Base-by-base conservation (phyloP, 345 rosid genomes). In the Moricandia moricandioides region DNA sequence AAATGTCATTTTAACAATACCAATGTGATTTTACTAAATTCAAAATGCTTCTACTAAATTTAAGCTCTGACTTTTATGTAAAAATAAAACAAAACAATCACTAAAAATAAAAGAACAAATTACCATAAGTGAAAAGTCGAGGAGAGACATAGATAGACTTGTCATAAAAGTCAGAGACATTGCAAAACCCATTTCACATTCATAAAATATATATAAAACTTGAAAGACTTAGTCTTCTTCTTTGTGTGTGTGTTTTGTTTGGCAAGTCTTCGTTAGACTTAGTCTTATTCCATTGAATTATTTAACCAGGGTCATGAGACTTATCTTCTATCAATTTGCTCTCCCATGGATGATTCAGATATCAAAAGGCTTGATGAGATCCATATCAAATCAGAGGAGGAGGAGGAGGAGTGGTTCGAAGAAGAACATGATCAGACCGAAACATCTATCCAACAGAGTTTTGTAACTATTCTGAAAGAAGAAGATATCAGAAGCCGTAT, bases 391-490 rank as follows among this genome's bases (percentile, higher is more conserved):
- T 11, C 67, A 4, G 51, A 58, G 24, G 7, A 17, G 16, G 56
- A 17, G 16, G 56, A 57, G n/a, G 9, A n/a, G 5, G 49, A 73
- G 30, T 54, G 40, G 45, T 61, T 16, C 27, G 27, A 7, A 26
- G 74, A 75, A 35, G 67, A 74, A 43, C 16, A 49, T 67, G 33
- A 12, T 54, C 74, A 69, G n/a, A 69, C 70, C 17, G 37, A 54
- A 54, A n/a, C 65, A 30, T 33, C 2, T n/a, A 49, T 29, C 45
- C 27, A 51, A 27, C 34, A 56, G 34, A 62, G 35, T 40, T 39
- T 8, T 70, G 71, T 59, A 30, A 63, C 39, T 21, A 17, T 76
- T 70, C 24, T 63, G 14, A 24, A 5, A 31, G 80, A 76, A 16
- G 65, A 24, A 29, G 39, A 69, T 13, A 63, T 76, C 11, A 17